Evolutionary conservation across 1,284 basidiomycete genomes (phyloP).

Genomic region (Trichosporon sp.): DNA sequence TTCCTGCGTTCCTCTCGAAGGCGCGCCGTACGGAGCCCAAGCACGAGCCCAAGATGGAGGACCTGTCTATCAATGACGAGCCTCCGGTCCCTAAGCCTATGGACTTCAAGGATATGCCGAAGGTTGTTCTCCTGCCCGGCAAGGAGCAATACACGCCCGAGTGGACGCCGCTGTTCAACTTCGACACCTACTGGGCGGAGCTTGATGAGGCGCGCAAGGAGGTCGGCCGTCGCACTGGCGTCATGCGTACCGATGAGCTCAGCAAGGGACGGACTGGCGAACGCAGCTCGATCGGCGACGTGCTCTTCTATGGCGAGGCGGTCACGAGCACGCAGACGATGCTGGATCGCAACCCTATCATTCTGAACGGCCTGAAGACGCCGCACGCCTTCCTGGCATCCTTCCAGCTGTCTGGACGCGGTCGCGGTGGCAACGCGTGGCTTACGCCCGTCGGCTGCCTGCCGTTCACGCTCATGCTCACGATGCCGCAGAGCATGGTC

Average conservation of each 20-base stretch:
- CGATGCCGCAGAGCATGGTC: constrained; percentile 57
- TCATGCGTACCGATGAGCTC: constrained; percentile 26
- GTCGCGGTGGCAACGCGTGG: constrained; percentile 87
- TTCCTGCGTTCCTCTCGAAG: constrained; percentile 48
- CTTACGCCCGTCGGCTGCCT: constrained; percentile 87
- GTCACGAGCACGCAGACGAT: constrained; percentile 94
- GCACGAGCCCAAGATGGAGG: constrained; percentile 20
- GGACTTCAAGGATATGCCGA: constrained; percentile 39
- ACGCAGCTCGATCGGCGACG: constrained; percentile 59
- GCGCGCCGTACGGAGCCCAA: constrained; percentile 41
- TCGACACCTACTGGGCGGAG: constrained; percentile 47
- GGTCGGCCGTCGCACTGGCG: constrained; percentile 30
- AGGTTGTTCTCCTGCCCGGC: constrained; percentile 40
- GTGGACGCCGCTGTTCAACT: constrained; percentile 53
- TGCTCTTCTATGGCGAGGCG: constrained; percentile 77
- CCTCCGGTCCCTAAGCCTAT: constrained; percentile 53
- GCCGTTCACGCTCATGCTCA: constrained; percentile 75
- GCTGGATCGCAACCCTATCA: constrained; percentile 80
- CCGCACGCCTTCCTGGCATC: constrained; percentile 75
- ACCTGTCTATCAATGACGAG: constrained; percentile 29
- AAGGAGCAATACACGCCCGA: constrained; percentile 27
- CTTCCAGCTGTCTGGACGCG: constrained; percentile 81
- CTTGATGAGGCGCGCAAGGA: constrained; percentile 41
- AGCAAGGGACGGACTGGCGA: constrained; percentile 15
- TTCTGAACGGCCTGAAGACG: constrained; percentile 66